These are phyloP conservation scores for Elasticomyces elasticus DNA, from an alignment of 495 filamentous ascomycete genomes.

Conservation along the genomic window DNA sequence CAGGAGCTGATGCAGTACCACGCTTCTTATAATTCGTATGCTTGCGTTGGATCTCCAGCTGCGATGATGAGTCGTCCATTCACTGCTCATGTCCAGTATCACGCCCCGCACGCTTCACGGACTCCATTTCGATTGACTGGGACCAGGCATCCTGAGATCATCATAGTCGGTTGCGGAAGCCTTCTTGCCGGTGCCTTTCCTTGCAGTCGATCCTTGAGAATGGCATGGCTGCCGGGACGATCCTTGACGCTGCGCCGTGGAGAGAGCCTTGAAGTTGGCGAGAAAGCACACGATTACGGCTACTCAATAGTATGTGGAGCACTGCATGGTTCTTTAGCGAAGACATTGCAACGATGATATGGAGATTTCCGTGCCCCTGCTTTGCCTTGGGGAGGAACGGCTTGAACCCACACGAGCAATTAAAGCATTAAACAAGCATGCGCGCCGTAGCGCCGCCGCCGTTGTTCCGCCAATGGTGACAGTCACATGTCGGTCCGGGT, in stretches of 20 bases:
- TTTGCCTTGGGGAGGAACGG: too few relatives aligned
- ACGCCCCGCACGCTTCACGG: neutral
- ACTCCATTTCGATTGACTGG: neutral
- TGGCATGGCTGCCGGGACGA: neutral
- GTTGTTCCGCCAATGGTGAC: neutral
- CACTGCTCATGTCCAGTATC: neutral
- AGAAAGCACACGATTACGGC: slow-evolving; percentile 19
- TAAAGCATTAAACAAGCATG: too few relatives aligned
- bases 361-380: slow-evolving; percentile 13
- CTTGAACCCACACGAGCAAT: too few relatives aligned
- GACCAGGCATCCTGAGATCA: neutral
- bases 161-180: neutral
- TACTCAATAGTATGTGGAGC: slow-evolving; percentile 18
- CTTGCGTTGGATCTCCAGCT: neutral
- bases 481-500: neutral
- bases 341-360: too few relatives aligned
- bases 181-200: neutral
- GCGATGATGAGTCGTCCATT: neutral
- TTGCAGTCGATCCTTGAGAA: neutral
- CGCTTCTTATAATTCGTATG: neutral
- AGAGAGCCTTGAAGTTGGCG: slow-evolving; percentile 20
- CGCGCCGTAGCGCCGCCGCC: neutral
- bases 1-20: too few relatives aligned
- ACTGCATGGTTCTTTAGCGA: too few relatives aligned
- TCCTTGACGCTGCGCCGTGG: neutral